Conservation (phyloP, 768 basidiomycete species). For the Tephrocybe sp. region DNA sequence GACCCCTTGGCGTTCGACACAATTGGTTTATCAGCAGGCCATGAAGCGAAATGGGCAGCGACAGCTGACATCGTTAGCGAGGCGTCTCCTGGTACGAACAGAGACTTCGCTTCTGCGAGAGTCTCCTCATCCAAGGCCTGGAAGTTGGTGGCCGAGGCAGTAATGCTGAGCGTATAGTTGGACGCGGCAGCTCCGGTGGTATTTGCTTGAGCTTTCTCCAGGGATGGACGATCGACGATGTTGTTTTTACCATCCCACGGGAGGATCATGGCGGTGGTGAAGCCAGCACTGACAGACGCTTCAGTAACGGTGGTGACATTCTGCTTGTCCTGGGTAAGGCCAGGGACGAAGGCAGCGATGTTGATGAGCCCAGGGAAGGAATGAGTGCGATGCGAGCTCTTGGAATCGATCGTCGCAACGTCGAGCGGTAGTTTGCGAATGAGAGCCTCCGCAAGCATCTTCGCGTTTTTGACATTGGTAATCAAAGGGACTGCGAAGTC, state of each 20-base stretch:
- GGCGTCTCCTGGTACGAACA: slow-evolving; percentile 69
- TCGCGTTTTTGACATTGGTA: slow-evolving; percentile 98
- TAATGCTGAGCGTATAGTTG: slow-evolving; percentile 83
- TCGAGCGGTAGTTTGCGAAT: slow-evolving; percentile 88
- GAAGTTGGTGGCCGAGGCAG: slow-evolving; percentile 69
- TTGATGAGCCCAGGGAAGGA: slow-evolving; percentile 92
- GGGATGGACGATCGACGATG: slow-evolving; percentile 64
- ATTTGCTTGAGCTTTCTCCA: slow-evolving; percentile 69
- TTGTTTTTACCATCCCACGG: slow-evolving; percentile 61
- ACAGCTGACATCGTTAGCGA: slow-evolving; percentile 67
- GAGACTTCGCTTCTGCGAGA: slow-evolving; percentile 74
- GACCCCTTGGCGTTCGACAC: slow-evolving; percentile 91
- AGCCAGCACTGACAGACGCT: slow-evolving; percentile 86
- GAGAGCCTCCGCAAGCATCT: slow-evolving; percentile 90
- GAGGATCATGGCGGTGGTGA: slow-evolving; percentile 80
- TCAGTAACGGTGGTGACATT: slow-evolving; percentile 70
- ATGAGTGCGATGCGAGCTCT: slow-evolving; percentile 89
- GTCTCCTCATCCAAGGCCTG: slow-evolving; percentile 68
- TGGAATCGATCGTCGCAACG: slow-evolving; percentile 87
- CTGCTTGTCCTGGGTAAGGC: slow-evolving; percentile 50
- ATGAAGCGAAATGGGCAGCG: slow-evolving; percentile 84
- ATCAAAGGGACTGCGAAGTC: slow-evolving; percentile 97
- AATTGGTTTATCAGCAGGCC: slow-evolving; percentile 91
- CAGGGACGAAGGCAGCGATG: slow-evolving; percentile 82
- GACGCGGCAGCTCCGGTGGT: slow-evolving; percentile 68